A percentile compares a stretch with the other conserved stretches of the same genome.
Conservation (phyloP, 805 yeast species). For the Sungouiozyma ichnusensis region DNA sequence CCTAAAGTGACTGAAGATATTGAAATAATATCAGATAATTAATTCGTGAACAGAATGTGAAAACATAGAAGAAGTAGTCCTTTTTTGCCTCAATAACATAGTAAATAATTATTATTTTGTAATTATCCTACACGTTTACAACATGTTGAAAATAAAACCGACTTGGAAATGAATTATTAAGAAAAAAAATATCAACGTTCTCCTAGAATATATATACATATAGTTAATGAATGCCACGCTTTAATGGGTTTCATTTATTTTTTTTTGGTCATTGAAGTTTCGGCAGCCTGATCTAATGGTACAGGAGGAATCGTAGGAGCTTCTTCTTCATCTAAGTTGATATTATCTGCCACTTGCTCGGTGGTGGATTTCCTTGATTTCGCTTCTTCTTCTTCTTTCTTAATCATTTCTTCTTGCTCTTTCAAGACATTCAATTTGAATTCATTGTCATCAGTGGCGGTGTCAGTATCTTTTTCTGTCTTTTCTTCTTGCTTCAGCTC, state of each 20-base stretch:
- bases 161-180: background rate
- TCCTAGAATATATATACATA: background rate
- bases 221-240: no score
- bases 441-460: constrained; percentile 33
- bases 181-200: background rate
- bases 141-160: no score
- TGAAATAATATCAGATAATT: background rate
- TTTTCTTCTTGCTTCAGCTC: constrained; percentile 3
- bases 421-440: constrained; percentile 63
- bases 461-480: constrained; percentile 2
- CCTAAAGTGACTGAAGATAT: background rate
- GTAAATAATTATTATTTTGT: background rate
- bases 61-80: no score
- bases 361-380: constrained; percentile 30
- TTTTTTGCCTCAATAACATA: no score
- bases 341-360: constrained; percentile 28
- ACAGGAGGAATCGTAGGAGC: constrained; percentile 11
- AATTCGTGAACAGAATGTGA: background rate
- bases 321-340: constrained; percentile 31
- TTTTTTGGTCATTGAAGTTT: constrained; percentile 1
- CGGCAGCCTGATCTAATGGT: constrained; percentile 13
- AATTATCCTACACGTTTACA: background rate
- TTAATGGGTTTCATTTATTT: background rate
- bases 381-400: constrained; percentile 78
- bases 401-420: constrained; percentile 74